A percentile compares a stretch with the other conserved stretches of the same genome.
These are phyloP conservation scores for Phaeotremella fagi DNA, from an alignment of 768 basidiomycete genomes.

Conservation along the genomic window DNA sequence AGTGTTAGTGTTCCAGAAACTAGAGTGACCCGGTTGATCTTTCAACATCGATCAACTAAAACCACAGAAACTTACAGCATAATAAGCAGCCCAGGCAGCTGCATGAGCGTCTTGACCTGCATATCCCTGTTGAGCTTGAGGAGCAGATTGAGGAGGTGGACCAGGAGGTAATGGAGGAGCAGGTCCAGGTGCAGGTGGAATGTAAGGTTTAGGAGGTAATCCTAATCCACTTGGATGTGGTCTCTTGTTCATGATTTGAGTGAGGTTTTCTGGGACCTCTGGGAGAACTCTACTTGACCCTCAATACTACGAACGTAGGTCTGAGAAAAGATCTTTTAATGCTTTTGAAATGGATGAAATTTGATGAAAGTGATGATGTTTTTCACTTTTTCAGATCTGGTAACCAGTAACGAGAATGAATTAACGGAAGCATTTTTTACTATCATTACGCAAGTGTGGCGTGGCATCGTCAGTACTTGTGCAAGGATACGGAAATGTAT, in stretches of 20 bases:
- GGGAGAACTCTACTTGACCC: too few species aligned
- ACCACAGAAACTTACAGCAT: conserved; percentile 30
- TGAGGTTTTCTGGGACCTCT: too few species aligned
- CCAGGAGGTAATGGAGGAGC: conserved; percentile 32
- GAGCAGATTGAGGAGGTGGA: conserved; percentile 14
- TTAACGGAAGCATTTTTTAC: not conserved
- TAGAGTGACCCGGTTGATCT: too few species aligned
- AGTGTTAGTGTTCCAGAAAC: too few species aligned
- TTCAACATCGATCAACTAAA: too few species aligned
- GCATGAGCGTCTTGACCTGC: conserved; percentile 21
- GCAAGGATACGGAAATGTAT: too few species aligned
- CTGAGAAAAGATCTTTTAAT: not conserved
- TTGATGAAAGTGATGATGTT: too few species aligned
- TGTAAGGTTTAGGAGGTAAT: conserved; percentile 27
- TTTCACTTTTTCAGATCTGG: too few species aligned
- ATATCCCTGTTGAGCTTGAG: conserved; percentile 8
- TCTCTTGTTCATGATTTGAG: not conserved
- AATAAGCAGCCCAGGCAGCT: conserved; percentile 45
- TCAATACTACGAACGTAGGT: too few species aligned
- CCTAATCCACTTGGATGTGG: conserved; percentile 5
- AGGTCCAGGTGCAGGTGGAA: conserved; percentile 21
- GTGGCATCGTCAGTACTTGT: too few species aligned
- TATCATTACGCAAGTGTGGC: too few species aligned
- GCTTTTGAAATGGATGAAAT: not conserved
- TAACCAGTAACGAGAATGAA: too few species aligned